phyloP scores from a whole-genome alignment of 345 rosid species.

The Eucalyptus pumila region DNA sequence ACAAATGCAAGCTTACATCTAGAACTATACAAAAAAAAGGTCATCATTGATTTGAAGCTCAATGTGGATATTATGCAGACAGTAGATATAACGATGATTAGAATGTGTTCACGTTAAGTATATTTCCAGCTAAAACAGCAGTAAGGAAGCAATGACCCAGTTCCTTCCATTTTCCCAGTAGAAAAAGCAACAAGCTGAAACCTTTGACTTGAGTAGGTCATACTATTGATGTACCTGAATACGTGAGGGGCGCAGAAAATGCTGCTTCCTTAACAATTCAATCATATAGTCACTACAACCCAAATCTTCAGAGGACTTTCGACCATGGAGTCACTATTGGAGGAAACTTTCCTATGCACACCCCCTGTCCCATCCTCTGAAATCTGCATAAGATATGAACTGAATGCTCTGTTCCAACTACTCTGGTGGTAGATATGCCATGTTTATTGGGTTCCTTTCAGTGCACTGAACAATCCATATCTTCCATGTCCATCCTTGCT shows the following conservation, averaged over 20 bases:
- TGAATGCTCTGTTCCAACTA: slow-evolving; percentile 3
- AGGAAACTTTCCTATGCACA: slow-evolving; percentile 4
- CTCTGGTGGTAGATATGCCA: neutral
- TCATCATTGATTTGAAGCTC: no score
- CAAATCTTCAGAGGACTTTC: slow-evolving; percentile 47
- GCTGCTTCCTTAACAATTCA: slow-evolving; percentile 43
- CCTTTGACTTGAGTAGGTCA: neutral
- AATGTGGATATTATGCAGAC: no score
- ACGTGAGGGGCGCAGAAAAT: slow-evolving; percentile 49
- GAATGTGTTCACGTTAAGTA: accelerated
- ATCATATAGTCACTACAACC: slow-evolving; percentile 66
- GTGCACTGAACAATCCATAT: neutral
- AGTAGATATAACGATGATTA: accelerated
- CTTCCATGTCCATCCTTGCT: neutral
- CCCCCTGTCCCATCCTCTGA: slow-evolving; percentile 43
- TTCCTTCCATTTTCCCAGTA: no score
- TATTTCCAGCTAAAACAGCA: no score
- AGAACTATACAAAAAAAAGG: neutral
- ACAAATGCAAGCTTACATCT: neutral
- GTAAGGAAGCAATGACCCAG: no score
- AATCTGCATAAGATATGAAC: slow-evolving; percentile 19
- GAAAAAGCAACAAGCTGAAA: no score
- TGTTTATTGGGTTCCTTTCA: neutral
- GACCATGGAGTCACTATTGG: slow-evolving; percentile 48
- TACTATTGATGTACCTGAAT: slow-evolving; percentile 47